Evolutionary conservation across 2,329 filamentous ascomycete genomes (phyloP), one percentile per base, ranked within the genome.

Genomic region (Purpureocillium takamizusanense): DNA sequence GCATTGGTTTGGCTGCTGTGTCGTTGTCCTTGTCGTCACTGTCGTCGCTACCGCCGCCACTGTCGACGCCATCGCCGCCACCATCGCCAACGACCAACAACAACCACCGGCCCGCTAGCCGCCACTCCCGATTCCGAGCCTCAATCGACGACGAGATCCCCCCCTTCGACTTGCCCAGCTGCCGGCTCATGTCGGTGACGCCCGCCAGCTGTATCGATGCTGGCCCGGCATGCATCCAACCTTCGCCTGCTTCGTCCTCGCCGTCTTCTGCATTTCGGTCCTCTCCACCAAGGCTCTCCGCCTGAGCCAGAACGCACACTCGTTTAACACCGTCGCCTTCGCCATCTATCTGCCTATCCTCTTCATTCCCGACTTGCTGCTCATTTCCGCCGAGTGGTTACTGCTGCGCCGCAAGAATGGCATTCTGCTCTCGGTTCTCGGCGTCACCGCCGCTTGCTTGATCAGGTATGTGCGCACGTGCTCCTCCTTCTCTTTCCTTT

Each of bases 291-390:
- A 59, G 35, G 23, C 53, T 8, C 42, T 57, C 12, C 53, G 51
- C 37, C 48, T 59, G 8, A 44, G 40, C 41, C 48, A 49, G 25
- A 50, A 57, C 35, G 48, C 49, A 28, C 45, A 43, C 27, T 47
- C 48, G 7, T 48, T 59, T 16, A 50, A 56, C 3, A n/a, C 39
- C n/a, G 34, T 37, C 18, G 44, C 50, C 15, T 57, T 57, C 16
- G n/a, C 57, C n/a, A 39, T 56, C 8, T 58, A 51, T 39, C 46
- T 59, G 12, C 55, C 56, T 31, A 51, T 53, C 1, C 57, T 59
- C 39, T 46, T 57, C 37, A 32, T 57, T 28, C 42, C 47, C 38
- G 56, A 59, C 21, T 13, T 55, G 15, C 18, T 54, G 31, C 43
- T 48, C 11, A 42, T 58, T 38, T 50, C 46, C 34, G 31, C 49